These are phyloP conservation scores for Paspalum notatum DNA, from an alignment of 176 grass and related monocot genomes.

Conservation along the genomic window DNA sequence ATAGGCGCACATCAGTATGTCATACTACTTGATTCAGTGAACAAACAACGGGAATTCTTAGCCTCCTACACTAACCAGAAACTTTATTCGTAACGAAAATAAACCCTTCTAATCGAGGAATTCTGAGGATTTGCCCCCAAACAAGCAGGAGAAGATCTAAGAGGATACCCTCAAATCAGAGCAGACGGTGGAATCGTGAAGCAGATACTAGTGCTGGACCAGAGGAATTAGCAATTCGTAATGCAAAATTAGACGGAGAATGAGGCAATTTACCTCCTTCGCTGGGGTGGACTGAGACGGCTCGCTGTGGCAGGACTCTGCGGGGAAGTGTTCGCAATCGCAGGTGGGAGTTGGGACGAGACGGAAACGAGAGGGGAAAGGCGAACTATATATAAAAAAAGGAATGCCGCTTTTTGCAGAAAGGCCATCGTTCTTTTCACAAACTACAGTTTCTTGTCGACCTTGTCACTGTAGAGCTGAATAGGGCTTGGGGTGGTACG, in stretches of 20 bases:
- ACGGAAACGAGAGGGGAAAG: slow-evolving; percentile 40
- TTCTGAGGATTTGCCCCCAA: not conserved
- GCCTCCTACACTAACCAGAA: not conserved
- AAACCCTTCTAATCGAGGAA: not conserved
- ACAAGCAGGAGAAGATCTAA: not conserved
- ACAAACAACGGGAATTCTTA: not conserved
- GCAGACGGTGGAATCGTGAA: not conserved
- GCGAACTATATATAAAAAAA: slow-evolving; percentile 29
- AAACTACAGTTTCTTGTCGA: not conserved
- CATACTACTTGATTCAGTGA: not conserved
- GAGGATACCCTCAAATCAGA: slow-evolving; percentile 18
- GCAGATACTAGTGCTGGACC: not conserved
- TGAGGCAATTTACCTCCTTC: slow-evolving; percentile 31
- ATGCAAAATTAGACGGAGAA: slow-evolving; percentile 4
- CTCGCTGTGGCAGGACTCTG: slow-evolving; percentile 3
- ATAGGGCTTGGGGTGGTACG: no score
- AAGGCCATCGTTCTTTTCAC: not conserved
- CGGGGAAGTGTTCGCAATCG: not conserved
- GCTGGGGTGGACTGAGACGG: not conserved
- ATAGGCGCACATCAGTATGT: not conserved
- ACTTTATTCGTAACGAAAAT: not conserved
- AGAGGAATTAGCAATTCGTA: not conserved
- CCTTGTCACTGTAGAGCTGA: no score
- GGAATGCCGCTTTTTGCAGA: not conserved
- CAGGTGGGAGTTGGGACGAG: not conserved